Evolutionary conservation across 371 early-diverging fungal genomes (phyloP).

Genomic region (Circinella minor): DNA sequence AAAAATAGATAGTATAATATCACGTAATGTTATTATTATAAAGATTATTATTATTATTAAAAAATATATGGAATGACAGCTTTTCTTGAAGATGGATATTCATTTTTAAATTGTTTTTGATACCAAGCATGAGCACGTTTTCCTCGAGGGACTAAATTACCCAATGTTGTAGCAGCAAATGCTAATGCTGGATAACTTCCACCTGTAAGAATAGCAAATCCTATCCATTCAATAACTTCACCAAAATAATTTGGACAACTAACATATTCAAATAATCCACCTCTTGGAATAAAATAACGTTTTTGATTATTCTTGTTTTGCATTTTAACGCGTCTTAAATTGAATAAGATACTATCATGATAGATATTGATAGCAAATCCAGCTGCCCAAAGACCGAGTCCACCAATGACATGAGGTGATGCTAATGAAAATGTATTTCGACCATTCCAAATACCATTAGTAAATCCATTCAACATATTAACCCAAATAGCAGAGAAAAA

Average conservation of each 20-base stretch:
- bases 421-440: slow-evolving; percentile 2
- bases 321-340: slow-evolving; percentile 30
- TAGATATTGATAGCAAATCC: slow-evolving; percentile 62
- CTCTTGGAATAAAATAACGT: slow-evolving; percentile 61
- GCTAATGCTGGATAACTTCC: slow-evolving; percentile 53
- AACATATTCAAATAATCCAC: slow-evolving; percentile 58
- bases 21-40: too few species aligned
- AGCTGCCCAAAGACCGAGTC: slow-evolving; percentile 43
- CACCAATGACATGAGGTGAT: slow-evolving; percentile 21
- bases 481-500: slow-evolving; percentile 34
- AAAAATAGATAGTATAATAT: too few species aligned
- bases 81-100: slow-evolving; percentile 57
- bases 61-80: slow-evolving; percentile 67
- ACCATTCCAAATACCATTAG: slow-evolving; percentile 62
- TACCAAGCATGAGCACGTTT: slow-evolving; percentile 67
- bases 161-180: slow-evolving; percentile 54
- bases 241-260: slow-evolving; percentile 71
- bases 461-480: slow-evolving; percentile 66
- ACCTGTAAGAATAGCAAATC: slow-evolving; percentile 57
- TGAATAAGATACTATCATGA: slow-evolving; percentile 58
- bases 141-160: slow-evolving; percentile 70
- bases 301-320: not conserved
- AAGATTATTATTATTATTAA: slow-evolving; percentile 20
- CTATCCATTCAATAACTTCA: slow-evolving; percentile 70
- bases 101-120: slow-evolving; percentile 37